Base-by-base conservation (phyloP, 2,329 filamentous ascomycete genomes). In the Coniochaeta sp. region DNA sequence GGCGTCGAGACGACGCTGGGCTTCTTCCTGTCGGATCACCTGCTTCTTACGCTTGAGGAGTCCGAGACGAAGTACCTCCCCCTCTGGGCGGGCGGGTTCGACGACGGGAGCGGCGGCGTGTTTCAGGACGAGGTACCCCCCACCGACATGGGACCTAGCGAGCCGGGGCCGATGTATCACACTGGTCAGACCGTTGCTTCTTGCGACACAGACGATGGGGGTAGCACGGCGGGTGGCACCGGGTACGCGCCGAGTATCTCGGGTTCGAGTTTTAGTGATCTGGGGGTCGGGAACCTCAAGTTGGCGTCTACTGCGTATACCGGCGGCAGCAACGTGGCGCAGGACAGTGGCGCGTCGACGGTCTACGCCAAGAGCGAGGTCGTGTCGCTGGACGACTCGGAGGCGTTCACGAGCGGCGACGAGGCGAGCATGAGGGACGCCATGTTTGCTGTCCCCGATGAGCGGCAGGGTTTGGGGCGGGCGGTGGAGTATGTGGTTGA, bases 51-150 rank as follows among this genome's bases (percentile, higher is more conserved):
- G 5, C 70, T 87, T 1, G 66, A 67, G 1, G 72, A 79, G 3
- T 67, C 77, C 2, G 84, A 88, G 65, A 75, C 79, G 56, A 78
- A 78, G 52, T 87, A 76, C 56, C 70, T 87, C 3, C 83, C 85
- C 0, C 67, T 86, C 4, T 87, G 82, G 82, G 83, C 82, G 0
- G 83, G 78, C 4, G 84, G 71, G 1, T 63, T 68, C 40, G 70
- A 80, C 53, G 77, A 81, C 56, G 72, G 72, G 14, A 76, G 73
- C 5, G 75, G 76, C 20, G 74, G 74, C 6, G 74, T 79, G 1
- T 77, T 75, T 51, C 70, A 74, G 55, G 52, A 63, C 0, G 55
- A 57, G 3, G 65, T 76, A 12, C 74, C 74, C 0, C 65, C 66
- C 1, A 64, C 74, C 1, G 65, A 71, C 1, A 67, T 74, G 60